Evolutionary conservation across 169 alveolate species (phyloP), one percentile per base, ranked within the genome.

Genomic region (Toxoplasma gondii): DNA sequence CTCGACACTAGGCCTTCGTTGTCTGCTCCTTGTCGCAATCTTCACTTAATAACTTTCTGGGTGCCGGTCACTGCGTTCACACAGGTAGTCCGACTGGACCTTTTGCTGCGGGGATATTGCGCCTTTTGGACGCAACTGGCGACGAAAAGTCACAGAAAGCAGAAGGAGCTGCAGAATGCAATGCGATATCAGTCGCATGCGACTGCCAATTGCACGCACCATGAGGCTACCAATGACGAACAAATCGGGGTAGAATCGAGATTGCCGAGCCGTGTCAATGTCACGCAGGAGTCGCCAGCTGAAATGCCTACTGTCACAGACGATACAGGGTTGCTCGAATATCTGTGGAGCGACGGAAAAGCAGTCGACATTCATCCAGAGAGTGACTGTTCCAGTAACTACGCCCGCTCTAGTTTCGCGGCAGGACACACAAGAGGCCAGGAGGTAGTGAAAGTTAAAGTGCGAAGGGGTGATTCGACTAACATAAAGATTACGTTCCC

Each of bases 271-370:
- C 12, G 58, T 49, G 58, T n/a, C 41, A 4, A 17, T 69, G 81
- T 4, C 41, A 4, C 41, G 81, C 31, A 24, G 81, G 41, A 69
- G 24, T n/a, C 38, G 81, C 81, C 31, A 10, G 24, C 81, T 9
- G 36, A 24, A 69, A 74, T 31, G 44, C 45, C 84, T 34, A n/a
- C 84, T n/a, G 43, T 74, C 45, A 74, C 84, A 36, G 84, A 74
- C n/a, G 84, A 74, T n/a, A 12, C 84, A n/a, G n/a, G 84, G 39
- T n/a, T 74, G 84, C 84, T 74, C 27, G 84, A 74, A 74, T 36
- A 31, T 31, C 84, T 74, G 84, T 36, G 44, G 84, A 31, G 44
- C 19, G 49, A 74, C 84, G 49, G n/a, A n/a, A n/a, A 24, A 74
- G n/a, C 24, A 27, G 4, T 27, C n/a, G 74, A 10, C 29, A 31